Base-by-base conservation (phyloP, 2,329 filamentous ascomycete species). In the Aspergillus proliferans region DNA sequence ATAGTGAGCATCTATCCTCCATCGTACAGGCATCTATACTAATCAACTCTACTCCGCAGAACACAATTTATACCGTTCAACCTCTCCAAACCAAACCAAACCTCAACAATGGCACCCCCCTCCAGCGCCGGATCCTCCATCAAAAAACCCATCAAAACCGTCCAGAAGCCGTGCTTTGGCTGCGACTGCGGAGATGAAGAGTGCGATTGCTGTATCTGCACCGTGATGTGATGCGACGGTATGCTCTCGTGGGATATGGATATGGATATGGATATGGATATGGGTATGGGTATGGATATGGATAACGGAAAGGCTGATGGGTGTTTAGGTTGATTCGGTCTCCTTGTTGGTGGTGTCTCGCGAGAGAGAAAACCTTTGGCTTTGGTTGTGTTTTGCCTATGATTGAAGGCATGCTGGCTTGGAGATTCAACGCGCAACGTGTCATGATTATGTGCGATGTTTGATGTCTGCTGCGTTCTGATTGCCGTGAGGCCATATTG, bases 121-220 rank as follows among this genome's bases (percentile, higher is more conserved):
- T 63, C 60, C 10, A 55, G 60, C 47, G 65, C 67, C 18, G 63
- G 62, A 12, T 58, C 66, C 15, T 66, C 66, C 0, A 59, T 71
- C 45, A 64, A 58, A 42, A 68, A 68, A 46, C 68, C 69, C 14
- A 67, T 71, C 53, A 68, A 71, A 51, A 51, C 60, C 2, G 63
- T 66, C 3, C 64, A 66, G 7, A 71, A 70, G 50, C 69, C 69
- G 7, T 71, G 69, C 43, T 71, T 71, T 47, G 67, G 69, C 3
- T 71, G 69, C 45, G 69, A 69, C 41, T 71, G 68, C 26, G 67
- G 69, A 6, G 69, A 68, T 51, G 67, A 69, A 43, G 67, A 68
- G 34, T 71, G 69, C 30, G 69, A 71, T 50, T 70, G 66, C 47
- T 69, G 67, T 45, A 66, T 71, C 47, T 71, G 69, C 50, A 65